Base-by-base conservation (phyloP, 129 eudicot species). In the Flaveria sonorensis region DNA sequence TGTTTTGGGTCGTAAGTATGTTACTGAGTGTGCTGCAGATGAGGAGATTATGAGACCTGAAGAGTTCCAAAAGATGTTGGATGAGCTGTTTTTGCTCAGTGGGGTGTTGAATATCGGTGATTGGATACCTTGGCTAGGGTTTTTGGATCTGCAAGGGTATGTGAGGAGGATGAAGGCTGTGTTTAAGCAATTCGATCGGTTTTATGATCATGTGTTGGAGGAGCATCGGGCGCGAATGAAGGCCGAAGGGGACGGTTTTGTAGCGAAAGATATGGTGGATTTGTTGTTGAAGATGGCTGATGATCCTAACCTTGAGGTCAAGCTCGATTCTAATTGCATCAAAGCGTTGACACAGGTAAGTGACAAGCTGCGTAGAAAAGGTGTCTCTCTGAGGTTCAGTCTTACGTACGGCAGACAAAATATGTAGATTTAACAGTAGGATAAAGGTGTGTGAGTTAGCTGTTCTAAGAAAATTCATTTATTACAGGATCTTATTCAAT, bases 131-230 rank as follows among this genome's bases (percentile, higher is more conserved):
- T 89, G 87, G 89, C 4, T 81, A 3, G 50, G 51, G 16, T 83
- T 77, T 40, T 43, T 86, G 47, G 92, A 88, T 69, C 40, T 88
- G 30, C 92, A 88, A 75, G 88, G 89, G 65, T 64, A 76, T 65
- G 84, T 81, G 47, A 88, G 78, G 79, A 70, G 80, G 42, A 88
- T 86, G 93, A 88, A 86, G 81, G 86, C 40, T 77, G 77, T 86
- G 73, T 1, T 48, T 4, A 84, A 74, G 76, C 84, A 77, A 53
- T 51, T 80, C 8, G 82, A 84, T 19, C 57, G 68, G 79, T 88
- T 88, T 74, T 42, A 78, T 39, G 77, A 82, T 14, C 77, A 81
- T 80, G 93, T 88, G 43, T 45, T 88, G 6, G 79, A 42, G 16
- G 93, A 86, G 77, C 93, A 86, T 74, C n/a, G 69, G 46, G 84